Percentiles rank a stretch among this genome's conserved stretches.
Evolutionary conservation across 148 eudicot genomes (phyloP).

Genomic region (Rhododendron mucronatum): DNA sequence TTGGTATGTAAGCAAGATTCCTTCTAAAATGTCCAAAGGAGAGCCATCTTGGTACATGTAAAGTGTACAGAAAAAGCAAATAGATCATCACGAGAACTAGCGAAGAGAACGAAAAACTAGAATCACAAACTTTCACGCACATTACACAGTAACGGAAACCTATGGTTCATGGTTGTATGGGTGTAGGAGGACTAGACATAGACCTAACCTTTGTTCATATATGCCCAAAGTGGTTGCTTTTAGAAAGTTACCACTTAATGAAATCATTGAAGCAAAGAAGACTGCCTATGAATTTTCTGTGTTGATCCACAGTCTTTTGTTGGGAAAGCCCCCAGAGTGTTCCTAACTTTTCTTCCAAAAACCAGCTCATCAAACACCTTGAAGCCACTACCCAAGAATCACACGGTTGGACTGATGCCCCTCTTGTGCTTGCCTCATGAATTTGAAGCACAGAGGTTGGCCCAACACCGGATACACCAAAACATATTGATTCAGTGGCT

Average conservation of each 20-base stretch:
- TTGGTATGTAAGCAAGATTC: background rate
- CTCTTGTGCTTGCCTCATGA: background rate
- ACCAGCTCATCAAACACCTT: background rate
- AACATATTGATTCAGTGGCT: background rate
- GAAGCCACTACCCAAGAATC: background rate
- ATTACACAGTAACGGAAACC: background rate
- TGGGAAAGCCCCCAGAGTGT: background rate
- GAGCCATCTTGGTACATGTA: background rate
- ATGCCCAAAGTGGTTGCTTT: background rate
- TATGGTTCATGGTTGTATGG: background rate
- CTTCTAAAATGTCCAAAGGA: background rate
- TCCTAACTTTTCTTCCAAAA: background rate
- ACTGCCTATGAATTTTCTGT: background rate
- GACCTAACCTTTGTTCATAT: background rate
- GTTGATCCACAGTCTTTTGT: background rate
- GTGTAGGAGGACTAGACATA: background rate
- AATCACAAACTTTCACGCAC: background rate
- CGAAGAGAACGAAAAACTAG: background rate
- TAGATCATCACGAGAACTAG: background rate
- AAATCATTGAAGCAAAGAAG: background rate
- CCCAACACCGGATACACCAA: background rate
- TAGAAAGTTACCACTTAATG: background rate
- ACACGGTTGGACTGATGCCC: background rate
- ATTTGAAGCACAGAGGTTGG: background rate
- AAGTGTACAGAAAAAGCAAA: background rate